Base-by-base conservation (phyloP, 2,329 filamentous ascomycete species). In the Helminthosporium solani region DNA sequence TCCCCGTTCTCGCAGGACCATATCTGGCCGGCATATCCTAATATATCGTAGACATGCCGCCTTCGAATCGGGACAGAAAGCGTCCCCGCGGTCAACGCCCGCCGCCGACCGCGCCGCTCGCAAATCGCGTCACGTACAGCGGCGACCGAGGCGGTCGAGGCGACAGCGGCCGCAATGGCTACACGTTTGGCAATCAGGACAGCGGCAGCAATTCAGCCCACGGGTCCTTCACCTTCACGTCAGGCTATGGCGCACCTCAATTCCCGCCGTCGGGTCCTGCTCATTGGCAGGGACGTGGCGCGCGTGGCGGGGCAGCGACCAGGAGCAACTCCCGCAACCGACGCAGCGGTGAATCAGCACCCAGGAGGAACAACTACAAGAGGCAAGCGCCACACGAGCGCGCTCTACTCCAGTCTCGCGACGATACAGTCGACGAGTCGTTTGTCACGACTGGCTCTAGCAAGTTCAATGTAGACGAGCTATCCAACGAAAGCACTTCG, bases 401-500 rank as follows among this genome's bases (percentile, higher is more conserved):
- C 45, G 68, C 70, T 15, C 65, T 78, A 21, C 62, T 78, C n/a
- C 65, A 62, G 21, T 57, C 68, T n/a, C 65, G 61, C 35, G 67
- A 73, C 37, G 68, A 69, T 20, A 74, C 67, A 23, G 71, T 74
- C 2, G 75, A 78, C 58, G 74, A 70, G 42, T 58, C 74, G 36
- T 57, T 69, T 25, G 74, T 77, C 60, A 63, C 64, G 12, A 62
- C 71, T 14, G 68, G 67, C 18, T 57, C 67, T 12, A 63, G 67
- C 35, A 69, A 70, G 25, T 78, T 77, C 54, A 55, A 68, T 27
- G 49, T 67, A 21, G 65, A 70, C 7, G 70, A 75, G 28, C 46
- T 74, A 15, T 68, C 67, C n/a, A 16, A 30, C 6, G 69, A 70
- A 27, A 67, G 68, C 40, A 67, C 70, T 19, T 66, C 67, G 8